Conservation (phyloP, 2,329 filamentous ascomycete species). For the Pseudogymnoascus sp. region DNA sequence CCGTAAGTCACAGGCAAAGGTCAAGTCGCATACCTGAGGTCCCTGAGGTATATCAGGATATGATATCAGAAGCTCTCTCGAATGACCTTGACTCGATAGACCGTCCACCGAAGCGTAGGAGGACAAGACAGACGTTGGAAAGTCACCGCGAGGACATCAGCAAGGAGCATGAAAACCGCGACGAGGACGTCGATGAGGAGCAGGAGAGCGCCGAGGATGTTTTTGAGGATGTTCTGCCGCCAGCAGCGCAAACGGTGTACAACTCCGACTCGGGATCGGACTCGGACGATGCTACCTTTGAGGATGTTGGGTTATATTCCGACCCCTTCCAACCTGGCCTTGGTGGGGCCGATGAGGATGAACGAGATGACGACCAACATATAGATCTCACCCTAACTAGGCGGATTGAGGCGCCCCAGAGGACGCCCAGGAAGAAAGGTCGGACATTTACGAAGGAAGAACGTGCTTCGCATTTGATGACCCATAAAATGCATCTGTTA, state of each 20-base stretch:
- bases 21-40: slow-evolving; percentile 18
- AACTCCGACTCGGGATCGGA: slow-evolving; percentile 16
- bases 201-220: slow-evolving; percentile 15
- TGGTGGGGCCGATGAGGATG: slow-evolving; percentile 24
- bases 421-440: slow-evolving; percentile 13
- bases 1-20: neutral
- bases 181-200: slow-evolving; percentile 22
- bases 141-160: slow-evolving; percentile 12
- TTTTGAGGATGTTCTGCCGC: slow-evolving; percentile 27
- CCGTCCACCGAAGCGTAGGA: slow-evolving; percentile 32
- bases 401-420: slow-evolving; percentile 20
- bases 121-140: slow-evolving; percentile 18
- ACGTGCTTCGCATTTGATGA: slow-evolving; percentile 53
- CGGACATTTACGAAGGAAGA: slow-evolving; percentile 48
- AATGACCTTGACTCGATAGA: slow-evolving; percentile 25
- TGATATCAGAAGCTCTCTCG: slow-evolving; percentile 36
- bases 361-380: slow-evolving; percentile 20
- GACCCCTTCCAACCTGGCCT: slow-evolving; percentile 17
- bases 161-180: slow-evolving; percentile 11
- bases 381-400: slow-evolving; percentile 30
- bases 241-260: slow-evolving; percentile 22
- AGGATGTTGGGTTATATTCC: slow-evolving; percentile 15
- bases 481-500: slow-evolving; percentile 82
- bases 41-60: slow-evolving; percentile 38
- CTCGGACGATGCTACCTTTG: slow-evolving; percentile 12